Evolutionary conservation across 371 early-diverging fungal species (phyloP), one percentile per base, ranked within the genome.

Genomic region (Gilbertella persicaria): DNA sequence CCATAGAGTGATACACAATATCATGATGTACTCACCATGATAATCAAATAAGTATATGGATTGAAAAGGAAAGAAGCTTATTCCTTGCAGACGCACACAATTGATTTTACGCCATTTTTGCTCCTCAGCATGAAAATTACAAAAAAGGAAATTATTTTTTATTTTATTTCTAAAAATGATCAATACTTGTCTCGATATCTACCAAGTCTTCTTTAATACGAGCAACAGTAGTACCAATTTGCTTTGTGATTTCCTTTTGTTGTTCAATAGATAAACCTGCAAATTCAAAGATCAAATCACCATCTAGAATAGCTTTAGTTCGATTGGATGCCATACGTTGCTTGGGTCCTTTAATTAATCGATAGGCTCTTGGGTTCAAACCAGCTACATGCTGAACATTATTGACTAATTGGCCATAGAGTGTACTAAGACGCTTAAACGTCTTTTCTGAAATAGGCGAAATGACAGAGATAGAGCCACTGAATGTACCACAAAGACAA

Each of bases 311-410:
- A 17, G 78, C 78, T 55, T 83, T 84, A 43, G 75, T 73, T 16
- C 89, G 88, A 53, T 86, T 85, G 5, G 78, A 78, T 41, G 79
- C 71, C 66, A 84, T 79, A 19, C 88, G 76, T 52, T 83, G 81
- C 53, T 84, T 84, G 33, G 83, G 78, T 16, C 78, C 79, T 38
- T 82, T 61, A 23, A 82, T 66, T 45, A 72, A 35, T 50, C 77
- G 60, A 64, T 70, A 96, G 7, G 94, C 95, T 45, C 93, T 80
- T 2, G 99, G 97, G 62, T 99, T 97, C 29, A 99, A 67, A 9
- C 95, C 97, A 6, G 94, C 96, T 21, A 84, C 71, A 53, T 92
- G 94, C 48, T 87, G 90, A 0, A 93, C 48, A 19, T 84, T 80
- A 55, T 87, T 90, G 16, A 93, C 88, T 55, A 98, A 73, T 26